Base-by-base conservation (phyloP, 306 rosid species). In the Castanea mollissima region DNA sequence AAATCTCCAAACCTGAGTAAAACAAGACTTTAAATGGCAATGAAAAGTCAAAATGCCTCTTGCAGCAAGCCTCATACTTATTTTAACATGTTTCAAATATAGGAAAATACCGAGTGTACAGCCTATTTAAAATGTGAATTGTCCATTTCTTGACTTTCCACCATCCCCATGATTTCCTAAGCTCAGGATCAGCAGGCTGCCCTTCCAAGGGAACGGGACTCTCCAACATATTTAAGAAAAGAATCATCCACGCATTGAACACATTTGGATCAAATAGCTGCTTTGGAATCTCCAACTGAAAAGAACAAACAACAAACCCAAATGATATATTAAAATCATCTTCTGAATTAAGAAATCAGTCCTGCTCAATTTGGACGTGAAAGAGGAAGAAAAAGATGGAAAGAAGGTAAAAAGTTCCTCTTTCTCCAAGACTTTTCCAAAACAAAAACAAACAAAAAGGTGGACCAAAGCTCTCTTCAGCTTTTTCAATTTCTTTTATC, bases 141-240 rank as follows among this genome's bases (percentile, higher is more conserved):
- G 99, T 95, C 99, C 99, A 93, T 81, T 95, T 95, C 92, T 93
- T 95, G 88, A 93, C 99, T 89, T 95, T 95, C 99, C 99, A 95
- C 99, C 99, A 93, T 34, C 91, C 99, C 99, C 99, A 95, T 76
- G 98, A 80, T 83, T 95, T 95, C 82, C 95, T 83, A 71, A 85
- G 86, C 62, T 95, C 98, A 0, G 94, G 97, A 83, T 95, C 98
- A 41, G 80, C 76, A 73, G 99, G 97, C 83, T 93, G 94, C 72
- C 99, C 99, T 85, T 95, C 99, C 67, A 81, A 62, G 32, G 99
- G 99, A 21, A 95, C 99, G 14, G 98, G 91, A 76, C 97, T 93
- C 87, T 91, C 98, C 89, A 95, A 82, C 68, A 90, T 79, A 88
- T 85, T 93, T 70, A 95, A 88, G 85, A 93, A 93, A 65, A 93